phyloP scores from a whole-genome alignment of 2,329 filamentous ascomycete genomes.

The Talaromyces rugulosus region DNA sequence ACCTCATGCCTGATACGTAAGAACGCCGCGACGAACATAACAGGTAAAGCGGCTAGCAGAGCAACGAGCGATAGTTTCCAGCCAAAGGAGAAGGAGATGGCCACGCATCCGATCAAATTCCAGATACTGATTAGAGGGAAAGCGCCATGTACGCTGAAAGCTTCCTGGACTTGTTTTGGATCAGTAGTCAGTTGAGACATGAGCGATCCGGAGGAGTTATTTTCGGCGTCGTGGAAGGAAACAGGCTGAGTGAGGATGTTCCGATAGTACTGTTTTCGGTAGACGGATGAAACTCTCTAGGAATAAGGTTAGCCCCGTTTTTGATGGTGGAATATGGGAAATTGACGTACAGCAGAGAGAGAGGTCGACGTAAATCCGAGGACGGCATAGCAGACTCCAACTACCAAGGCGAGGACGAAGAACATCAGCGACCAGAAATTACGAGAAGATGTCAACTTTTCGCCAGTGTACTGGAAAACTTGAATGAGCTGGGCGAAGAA shows the following conservation, averaged over 20 bases:
- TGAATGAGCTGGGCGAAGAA: constrained; percentile 48
- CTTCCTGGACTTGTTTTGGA: constrained; percentile 48
- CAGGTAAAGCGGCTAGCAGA: constrained; percentile 55
- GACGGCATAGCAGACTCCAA: constrained; percentile 41
- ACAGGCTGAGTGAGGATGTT: constrained; percentile 42
- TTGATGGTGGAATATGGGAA: background rate
- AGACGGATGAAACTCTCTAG: constrained; percentile 29
- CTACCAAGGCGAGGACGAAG: constrained; percentile 50
- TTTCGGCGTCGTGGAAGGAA: constrained; percentile 41
- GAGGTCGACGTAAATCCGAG: constrained; percentile 45
- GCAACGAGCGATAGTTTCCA: constrained; percentile 73
- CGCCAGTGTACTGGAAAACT: constrained; percentile 43
- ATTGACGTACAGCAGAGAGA: constrained; percentile 39
- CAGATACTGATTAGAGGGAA: constrained; percentile 61
- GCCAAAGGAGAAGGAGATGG: constrained; percentile 66
- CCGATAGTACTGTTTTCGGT: constrained; percentile 45
- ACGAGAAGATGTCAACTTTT: constrained; percentile 35
- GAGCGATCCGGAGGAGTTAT: constrained; percentile 47
- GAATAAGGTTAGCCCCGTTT: constrained; percentile 11
- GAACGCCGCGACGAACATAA: constrained; percentile 48
- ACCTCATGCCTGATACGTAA: constrained; percentile 60
- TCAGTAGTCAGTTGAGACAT: constrained; percentile 46
- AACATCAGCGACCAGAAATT: constrained; percentile 56
- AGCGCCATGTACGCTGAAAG: constrained; percentile 44
- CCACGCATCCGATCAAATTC: constrained; percentile 60